Base-by-base conservation (phyloP, 768 basidiomycete species). In the Collybiopsis luxurians region DNA sequence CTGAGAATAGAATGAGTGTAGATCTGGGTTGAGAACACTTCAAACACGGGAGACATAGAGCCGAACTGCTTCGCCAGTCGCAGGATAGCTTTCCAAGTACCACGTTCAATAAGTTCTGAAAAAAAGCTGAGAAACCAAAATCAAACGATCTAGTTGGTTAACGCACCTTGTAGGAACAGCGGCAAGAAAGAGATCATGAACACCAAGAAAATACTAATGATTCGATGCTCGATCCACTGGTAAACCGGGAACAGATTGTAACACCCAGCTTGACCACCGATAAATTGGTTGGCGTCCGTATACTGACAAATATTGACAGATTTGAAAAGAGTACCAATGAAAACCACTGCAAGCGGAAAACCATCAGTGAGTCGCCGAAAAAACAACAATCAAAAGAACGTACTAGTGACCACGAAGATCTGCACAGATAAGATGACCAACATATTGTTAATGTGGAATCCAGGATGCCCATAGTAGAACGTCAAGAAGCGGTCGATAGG, bases 401-500 rank as follows among this genome's bases (percentile, higher is more conserved):
- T 67, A 93, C 92, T 84, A 4, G 94, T 92, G 53, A 96, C 79
- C 65, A 98, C 82, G 82, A 99, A 98, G 58, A 95, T 76, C 71
- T 98, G 96, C 26, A 98, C 92, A 38, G 97, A 96, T 62, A 97
- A 73, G 67, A 99, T 99, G 73, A 99, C 90, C 69, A 98, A 78
- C 85, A 98, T 98, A 71, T 98, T 99, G 81, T 99, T 98, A 77
- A 99, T 96, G 69, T 98, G 97, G 88, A 99, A 99, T 53, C 93
- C 97, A 44, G 97, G 97, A 71, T 98, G 97, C 46, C 94, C 95
- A 64, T 99, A 99, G 78, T 99, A 98, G 82, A 98, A 99, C 49
- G 97, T 99, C 72, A 99, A 77, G 86, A 99, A 99, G 44, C 97
- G 87, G 70, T 99, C 97, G 69, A 98, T 88, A 36, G 97, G 95